These are phyloP conservation scores for Geoglossum glabrum DNA, from an alignment of 495 filamentous ascomycete genomes.

Conservation along the genomic window DNA sequence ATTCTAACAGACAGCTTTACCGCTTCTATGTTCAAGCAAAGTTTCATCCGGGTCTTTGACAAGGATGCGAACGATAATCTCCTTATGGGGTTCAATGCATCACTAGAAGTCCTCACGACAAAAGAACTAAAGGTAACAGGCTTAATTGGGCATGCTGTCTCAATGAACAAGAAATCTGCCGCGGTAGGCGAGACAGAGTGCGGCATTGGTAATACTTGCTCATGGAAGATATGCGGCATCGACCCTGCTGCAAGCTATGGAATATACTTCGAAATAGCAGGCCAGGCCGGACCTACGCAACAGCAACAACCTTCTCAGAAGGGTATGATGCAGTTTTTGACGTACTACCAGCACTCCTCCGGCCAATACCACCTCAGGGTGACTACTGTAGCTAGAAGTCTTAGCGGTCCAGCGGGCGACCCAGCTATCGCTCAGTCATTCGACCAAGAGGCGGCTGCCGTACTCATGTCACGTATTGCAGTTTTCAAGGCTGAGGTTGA, in stretches of 20 bases:
- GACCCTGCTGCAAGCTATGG: conserved; percentile 87
- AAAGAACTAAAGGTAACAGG: conserved; percentile 98
- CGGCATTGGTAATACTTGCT: conserved; percentile 96
- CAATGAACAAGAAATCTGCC: conserved; percentile 91
- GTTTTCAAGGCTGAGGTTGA: conserved; percentile 99
- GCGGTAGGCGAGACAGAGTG: conserved; percentile 97
- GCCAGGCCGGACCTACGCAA: conserved; percentile 76
- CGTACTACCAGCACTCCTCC: conserved; percentile 95
- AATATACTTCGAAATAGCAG: conserved; percentile 94
- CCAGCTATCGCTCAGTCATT: conserved; percentile 96
- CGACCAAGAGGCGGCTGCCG: conserved; percentile 94
- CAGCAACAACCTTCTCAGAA: conserved; percentile 64
- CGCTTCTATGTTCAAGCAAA: conserved; percentile 98
- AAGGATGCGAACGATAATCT: conserved; percentile 89
- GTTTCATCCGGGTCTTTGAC: conserved; percentile 91
- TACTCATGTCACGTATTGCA: conserved; percentile 94
- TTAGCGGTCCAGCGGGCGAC: conserved; percentile 89
- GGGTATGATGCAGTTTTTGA: conserved; percentile 96
- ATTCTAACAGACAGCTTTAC: conserved; percentile 98
- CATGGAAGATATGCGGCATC: conserved; percentile 99
- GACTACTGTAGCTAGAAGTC: conserved; percentile 76
- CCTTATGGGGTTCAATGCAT: conserved; percentile 96
- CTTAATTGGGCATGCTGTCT: conserved; percentile 90
- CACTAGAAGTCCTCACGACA: conserved; percentile 87
- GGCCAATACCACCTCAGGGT: conserved; percentile 92